These are phyloP conservation scores for Termitomyces bulborhizus DNA, from an alignment of 768 basidiomycete species.

Conservation along the genomic window DNA sequence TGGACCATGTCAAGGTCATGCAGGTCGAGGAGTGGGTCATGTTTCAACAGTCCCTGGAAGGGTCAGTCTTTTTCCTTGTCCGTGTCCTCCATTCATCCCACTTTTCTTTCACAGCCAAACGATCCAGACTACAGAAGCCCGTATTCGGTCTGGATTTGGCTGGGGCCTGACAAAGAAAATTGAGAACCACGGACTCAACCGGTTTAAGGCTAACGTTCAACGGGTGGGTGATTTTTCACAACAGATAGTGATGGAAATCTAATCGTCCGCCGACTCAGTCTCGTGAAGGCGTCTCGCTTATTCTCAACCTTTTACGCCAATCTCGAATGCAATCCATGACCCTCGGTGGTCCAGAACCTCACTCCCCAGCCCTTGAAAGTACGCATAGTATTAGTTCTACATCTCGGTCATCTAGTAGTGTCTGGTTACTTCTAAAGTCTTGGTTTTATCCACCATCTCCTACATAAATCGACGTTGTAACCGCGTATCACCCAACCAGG, in stretches of 20 bases:
- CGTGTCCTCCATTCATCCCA: background rate
- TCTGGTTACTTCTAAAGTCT: constrained; percentile 36
- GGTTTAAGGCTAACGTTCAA: constrained; percentile 86
- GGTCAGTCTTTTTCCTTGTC: constrained; percentile 39
- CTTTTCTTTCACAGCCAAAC: constrained; percentile 51
- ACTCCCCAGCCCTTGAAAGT: constrained; percentile 11
- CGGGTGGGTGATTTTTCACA: constrained; percentile 39
- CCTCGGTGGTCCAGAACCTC: constrained; percentile 28
- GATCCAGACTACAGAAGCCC: constrained; percentile 78
- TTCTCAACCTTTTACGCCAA: constrained; percentile 73
- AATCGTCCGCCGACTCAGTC: constrained; percentile 45
- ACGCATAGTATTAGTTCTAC: constrained; percentile 6
- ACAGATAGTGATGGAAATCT: background rate
- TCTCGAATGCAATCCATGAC: constrained; percentile 62
- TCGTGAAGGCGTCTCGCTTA: constrained; percentile 81
- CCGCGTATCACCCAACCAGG: constrained; percentile 2
- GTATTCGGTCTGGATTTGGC: constrained; percentile 84
- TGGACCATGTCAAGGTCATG: constrained; percentile 94
- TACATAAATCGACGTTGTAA: constrained; percentile 10
- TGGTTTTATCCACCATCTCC: constrained; percentile 31
- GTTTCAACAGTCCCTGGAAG: constrained; percentile 61
- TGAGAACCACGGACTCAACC: constrained; percentile 77
- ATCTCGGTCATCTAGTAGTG: constrained; percentile 7
- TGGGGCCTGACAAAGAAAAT: constrained; percentile 87
- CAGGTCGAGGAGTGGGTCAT: constrained; percentile 80